Conservation (phyloP, 2,329 filamentous ascomycete genomes). For the Trichoderma asperellum region DNA sequence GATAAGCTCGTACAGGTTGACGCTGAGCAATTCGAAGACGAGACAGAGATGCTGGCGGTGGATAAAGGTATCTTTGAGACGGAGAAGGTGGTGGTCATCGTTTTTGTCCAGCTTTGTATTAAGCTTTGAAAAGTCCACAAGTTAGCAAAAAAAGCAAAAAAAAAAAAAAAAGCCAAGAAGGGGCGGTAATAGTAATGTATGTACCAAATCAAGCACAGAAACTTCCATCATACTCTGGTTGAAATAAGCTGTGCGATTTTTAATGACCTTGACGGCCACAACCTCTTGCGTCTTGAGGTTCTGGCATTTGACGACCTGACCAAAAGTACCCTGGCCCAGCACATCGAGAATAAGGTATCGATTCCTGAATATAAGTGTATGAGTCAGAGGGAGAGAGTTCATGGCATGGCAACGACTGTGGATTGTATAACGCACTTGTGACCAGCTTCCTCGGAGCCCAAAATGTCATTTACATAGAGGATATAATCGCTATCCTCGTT, state of each 20-base stretch:
- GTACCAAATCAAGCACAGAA: constrained; percentile 89
- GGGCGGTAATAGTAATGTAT: constrained; percentile 50
- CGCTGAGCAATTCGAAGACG: constrained; percentile 93
- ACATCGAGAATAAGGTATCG: constrained; percentile 97
- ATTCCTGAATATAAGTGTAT: constrained; percentile 61
- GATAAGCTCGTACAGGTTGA: constrained; percentile 97
- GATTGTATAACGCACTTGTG: constrained; percentile 73
- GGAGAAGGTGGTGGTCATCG: constrained; percentile 92
- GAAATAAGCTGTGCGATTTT: constrained; percentile 98
- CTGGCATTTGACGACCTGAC: constrained; percentile 98
- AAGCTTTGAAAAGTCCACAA: constrained; percentile 58
- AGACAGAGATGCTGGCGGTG: constrained; percentile 95
- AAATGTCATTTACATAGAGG: constrained; percentile 96
- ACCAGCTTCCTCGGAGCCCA: constrained; percentile 95
- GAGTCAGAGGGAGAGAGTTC: background rate
- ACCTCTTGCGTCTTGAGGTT: constrained; percentile 98
- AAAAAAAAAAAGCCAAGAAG: background rate
- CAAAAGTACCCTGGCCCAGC: constrained; percentile 94
- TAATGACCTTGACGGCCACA: constrained; percentile 98
- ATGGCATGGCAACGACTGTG: no score
- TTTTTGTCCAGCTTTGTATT: constrained; percentile 99
- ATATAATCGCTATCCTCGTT: constrained; percentile 99
- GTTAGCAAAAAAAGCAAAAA: no score
- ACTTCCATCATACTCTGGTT: constrained; percentile 99
- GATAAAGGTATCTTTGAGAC: constrained; percentile 97